These are phyloP conservation scores for Diaporthe ilicicola DNA, from an alignment of 2,329 filamentous ascomycete species.

Conservation along the genomic window DNA sequence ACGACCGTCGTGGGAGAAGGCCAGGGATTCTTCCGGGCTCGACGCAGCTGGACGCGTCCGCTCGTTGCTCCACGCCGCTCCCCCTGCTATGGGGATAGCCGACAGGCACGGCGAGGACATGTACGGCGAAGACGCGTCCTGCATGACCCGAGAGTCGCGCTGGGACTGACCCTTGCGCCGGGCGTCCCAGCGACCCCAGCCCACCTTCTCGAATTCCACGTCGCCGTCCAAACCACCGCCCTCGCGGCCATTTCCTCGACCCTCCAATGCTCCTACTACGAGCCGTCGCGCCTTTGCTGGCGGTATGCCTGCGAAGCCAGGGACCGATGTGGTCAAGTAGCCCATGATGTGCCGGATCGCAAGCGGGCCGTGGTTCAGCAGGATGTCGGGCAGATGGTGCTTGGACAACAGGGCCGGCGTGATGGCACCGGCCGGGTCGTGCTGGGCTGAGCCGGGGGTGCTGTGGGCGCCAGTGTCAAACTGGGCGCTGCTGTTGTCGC, in stretches of 20 bases:
- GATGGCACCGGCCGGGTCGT: conserved; percentile 83
- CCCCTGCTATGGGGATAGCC: conserved; percentile 66
- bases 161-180: conserved; percentile 72
- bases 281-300: conserved; percentile 89
- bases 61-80: conserved; percentile 52
- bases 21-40: conserved; percentile 75
- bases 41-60: conserved; percentile 61
- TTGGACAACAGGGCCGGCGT: conserved; percentile 86
- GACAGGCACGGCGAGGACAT: conserved; percentile 53
- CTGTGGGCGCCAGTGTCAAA: conserved; percentile 38
- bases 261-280: conserved; percentile 91
- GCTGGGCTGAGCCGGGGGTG: conserved; percentile 55
- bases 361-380: conserved; percentile 87
- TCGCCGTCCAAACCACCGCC: conserved; percentile 72
- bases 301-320: conserved; percentile 88
- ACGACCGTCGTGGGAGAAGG: conserved; percentile 78
- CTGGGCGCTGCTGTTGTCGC: conserved; percentile 51
- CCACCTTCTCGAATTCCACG: conserved; percentile 92
- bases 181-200: conserved; percentile 97
- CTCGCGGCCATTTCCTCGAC: conserved; percentile 68
- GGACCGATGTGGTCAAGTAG: conserved; percentile 90
- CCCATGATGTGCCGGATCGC: conserved; percentile 96
- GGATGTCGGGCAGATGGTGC: conserved; percentile 88
- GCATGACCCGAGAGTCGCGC: conserved; percentile 52
- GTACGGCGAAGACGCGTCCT: conserved; percentile 53